Evolutionary conservation across 768 basidiomycete genomes (phyloP).

Genomic region (Xerocomellus intermedius): DNA sequence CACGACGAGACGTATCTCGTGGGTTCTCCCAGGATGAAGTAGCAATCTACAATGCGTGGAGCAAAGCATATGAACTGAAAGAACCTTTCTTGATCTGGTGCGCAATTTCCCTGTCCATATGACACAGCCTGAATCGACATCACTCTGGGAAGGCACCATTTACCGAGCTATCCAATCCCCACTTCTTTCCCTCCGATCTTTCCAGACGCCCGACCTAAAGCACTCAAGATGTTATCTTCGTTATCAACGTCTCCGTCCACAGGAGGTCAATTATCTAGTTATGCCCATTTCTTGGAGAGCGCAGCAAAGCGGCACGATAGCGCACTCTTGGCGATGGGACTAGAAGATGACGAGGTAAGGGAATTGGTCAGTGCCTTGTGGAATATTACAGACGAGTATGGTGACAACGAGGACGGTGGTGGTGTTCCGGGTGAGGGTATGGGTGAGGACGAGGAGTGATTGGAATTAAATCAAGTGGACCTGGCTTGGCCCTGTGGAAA

Average conservation of each 20-base stretch:
- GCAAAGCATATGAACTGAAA: constrained; percentile 26
- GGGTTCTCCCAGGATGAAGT: constrained; percentile 48
- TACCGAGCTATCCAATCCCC: constrained; percentile 55
- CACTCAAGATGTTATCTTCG: constrained; percentile 41
- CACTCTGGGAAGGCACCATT: constrained; percentile 40
- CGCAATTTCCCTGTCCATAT: constrained; percentile 5
- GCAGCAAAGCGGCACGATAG: constrained; percentile 41
- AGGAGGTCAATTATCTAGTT: constrained; percentile 44
- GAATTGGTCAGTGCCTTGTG: constrained; percentile 60
- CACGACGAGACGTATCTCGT: constrained; percentile 55
- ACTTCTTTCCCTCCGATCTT: constrained; percentile 57
- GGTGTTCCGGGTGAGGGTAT: constrained; percentile 18
- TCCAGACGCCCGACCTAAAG: constrained; percentile 14
- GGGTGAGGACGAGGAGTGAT: constrained; percentile 24
- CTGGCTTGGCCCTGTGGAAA: not conserved
- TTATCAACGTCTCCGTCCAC: constrained; percentile 42
- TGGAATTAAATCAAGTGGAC: not conserved
- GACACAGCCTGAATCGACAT: constrained; percentile 3
- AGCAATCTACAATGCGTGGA: constrained; percentile 41
- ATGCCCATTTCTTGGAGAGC: constrained; percentile 51
- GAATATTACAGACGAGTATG: constrained; percentile 52
- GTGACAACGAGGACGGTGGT: constrained; percentile 23
- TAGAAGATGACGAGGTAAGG: constrained; percentile 55
- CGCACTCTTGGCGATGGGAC: constrained; percentile 35
- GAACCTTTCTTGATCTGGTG: constrained; percentile 40